These are phyloP conservation scores for Tulasnella sp. DNA, from an alignment of 768 basidiomycete genomes.

Conservation along the genomic window DNA sequence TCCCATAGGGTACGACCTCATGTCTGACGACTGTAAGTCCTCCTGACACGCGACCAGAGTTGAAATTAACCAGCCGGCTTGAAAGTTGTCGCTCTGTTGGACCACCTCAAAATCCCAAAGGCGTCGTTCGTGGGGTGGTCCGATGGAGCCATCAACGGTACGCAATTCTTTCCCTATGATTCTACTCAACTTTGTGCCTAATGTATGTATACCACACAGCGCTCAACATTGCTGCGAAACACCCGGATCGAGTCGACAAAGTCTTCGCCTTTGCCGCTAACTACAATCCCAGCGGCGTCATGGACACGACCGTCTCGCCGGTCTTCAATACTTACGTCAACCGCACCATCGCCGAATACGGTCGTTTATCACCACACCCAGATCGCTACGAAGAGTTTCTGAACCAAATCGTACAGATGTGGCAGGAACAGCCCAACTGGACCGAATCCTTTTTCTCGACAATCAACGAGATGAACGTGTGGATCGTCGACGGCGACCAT, in stretches of 20 bases:
- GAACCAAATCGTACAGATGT: slow-evolving; percentile 1
- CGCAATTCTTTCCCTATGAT: neutral
- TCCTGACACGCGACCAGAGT: neutral
- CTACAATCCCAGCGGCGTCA: slow-evolving; percentile 26
- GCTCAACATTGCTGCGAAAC: slow-evolving; percentile 6
- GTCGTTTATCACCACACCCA: neutral
- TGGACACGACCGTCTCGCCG: neutral
- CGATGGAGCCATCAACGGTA: slow-evolving; percentile 11
- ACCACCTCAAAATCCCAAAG: slow-evolving; percentile 13
- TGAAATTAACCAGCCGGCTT: neutral
- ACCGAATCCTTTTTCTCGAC: slow-evolving; percentile 16
- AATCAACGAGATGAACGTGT: neutral
- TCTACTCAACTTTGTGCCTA: neutral
- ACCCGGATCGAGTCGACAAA: neutral
- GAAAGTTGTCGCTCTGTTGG: slow-evolving; percentile 11
- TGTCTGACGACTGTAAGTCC: slow-evolving; percentile 22
- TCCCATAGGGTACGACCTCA: slow-evolving; percentile 17
- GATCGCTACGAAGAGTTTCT: slow-evolving; percentile 22
- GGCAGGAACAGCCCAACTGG: slow-evolving; percentile 24
- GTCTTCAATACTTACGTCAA: slow-evolving; percentile 28
- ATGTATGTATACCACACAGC: neutral
- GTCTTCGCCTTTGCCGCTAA: slow-evolving; percentile 26
- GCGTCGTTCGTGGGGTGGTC: slow-evolving; percentile 28
- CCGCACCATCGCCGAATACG: slow-evolving; percentile 16
- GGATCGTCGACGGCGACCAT: slow-evolving; percentile 26